Percentiles rank a stretch among this genome's conserved stretches.
Conservation (phyloP, 164 flowering plant genomes). For the Magnolia officinalis region DNA sequence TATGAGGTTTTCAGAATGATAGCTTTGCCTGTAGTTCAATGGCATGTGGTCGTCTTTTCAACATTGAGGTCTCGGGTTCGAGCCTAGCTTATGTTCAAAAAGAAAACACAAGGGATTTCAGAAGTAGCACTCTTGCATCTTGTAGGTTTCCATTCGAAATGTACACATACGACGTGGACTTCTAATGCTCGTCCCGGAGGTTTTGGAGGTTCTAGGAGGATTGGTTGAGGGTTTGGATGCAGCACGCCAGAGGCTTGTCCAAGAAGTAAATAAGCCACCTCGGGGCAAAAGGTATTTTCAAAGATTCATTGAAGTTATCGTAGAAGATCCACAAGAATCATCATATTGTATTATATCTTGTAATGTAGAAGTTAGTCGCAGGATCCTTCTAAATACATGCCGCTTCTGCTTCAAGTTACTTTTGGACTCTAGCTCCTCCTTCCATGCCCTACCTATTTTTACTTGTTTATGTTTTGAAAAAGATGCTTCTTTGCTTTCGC, state of each 20-base stretch:
- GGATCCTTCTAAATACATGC: too few relatives aligned
- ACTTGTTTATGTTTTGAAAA: too few relatives aligned
- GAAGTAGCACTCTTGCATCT: conserved; percentile 1
- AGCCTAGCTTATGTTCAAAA: neutral
- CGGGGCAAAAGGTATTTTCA: conserved; percentile 65
- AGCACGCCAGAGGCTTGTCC: conserved; percentile 71
- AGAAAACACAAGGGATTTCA: neutral
- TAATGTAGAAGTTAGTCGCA: too few relatives aligned
- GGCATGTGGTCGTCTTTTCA: neutral
- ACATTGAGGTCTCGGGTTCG: neutral
- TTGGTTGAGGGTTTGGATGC: conserved; percentile 68
- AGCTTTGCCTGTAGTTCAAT: too few relatives aligned
- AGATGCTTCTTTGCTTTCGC: too few relatives aligned
- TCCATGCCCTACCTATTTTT: too few relatives aligned
- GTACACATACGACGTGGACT: conserved; percentile 79
- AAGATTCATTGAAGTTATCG: neutral
- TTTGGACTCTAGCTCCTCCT: too few relatives aligned
- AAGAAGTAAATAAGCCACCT: conserved; percentile 91
- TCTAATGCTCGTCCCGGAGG: conserved; percentile 87
- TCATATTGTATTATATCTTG: too few relatives aligned
- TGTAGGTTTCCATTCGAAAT: conserved; percentile 70
- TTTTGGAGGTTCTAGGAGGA: conserved; percentile 79
- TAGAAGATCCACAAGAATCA: neutral
- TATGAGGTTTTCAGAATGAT: too few relatives aligned
- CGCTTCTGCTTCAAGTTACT: too few relatives aligned